Evolutionary conservation across 495 filamentous ascomycete species (phyloP), one percentile per base, ranked within the genome.

Genomic region (Penicillium taxi): DNA sequence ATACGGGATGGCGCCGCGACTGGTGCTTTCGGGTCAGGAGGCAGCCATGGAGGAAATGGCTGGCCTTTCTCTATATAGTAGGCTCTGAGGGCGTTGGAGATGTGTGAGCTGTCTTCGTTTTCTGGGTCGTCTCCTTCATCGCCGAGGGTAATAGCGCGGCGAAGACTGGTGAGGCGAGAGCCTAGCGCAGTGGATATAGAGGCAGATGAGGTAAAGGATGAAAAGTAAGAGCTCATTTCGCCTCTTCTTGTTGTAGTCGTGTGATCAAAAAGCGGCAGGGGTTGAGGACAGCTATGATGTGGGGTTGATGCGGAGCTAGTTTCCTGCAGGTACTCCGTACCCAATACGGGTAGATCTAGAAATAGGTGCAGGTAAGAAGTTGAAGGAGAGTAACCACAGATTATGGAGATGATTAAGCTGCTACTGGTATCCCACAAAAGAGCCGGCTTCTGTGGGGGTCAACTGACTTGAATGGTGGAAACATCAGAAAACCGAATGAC

Each of bases 31-130:
- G 88, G 87, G 48, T 87, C 86, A 9, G 82, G 84, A 17, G 84
- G 87, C 8, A 98, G 82, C 91, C 91, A 98, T 42, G 67, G 60
- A 6, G 91, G 91, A 52, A 86, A 86, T 0, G 82, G 74, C 11
- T 80, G 77, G 44, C 80, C 80, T 50, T 93, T 93, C 55, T 96
- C 91, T 23, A 66, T 77, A 67, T 98, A 98, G 71, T 96, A 94
- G 39, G 78, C 82, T 35, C 91, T 83, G n/a, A 98, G 78, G 9
- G 94, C 89, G 54, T 89, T 83, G 63, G 85, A 90, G 54, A 98
- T 80, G 64, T 95, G 87, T 1, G 87, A 89, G 67, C 91, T 83
- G 64, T 95, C 88, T 64, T 93, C 87, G 39, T 86, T 91, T 52
- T 96, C 89, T 44, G 71, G 68, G 49, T 73, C 67, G 50, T 71